These are phyloP conservation scores for Leccinum uliginosum DNA, from an alignment of 768 basidiomycete species.

Conservation along the genomic window DNA sequence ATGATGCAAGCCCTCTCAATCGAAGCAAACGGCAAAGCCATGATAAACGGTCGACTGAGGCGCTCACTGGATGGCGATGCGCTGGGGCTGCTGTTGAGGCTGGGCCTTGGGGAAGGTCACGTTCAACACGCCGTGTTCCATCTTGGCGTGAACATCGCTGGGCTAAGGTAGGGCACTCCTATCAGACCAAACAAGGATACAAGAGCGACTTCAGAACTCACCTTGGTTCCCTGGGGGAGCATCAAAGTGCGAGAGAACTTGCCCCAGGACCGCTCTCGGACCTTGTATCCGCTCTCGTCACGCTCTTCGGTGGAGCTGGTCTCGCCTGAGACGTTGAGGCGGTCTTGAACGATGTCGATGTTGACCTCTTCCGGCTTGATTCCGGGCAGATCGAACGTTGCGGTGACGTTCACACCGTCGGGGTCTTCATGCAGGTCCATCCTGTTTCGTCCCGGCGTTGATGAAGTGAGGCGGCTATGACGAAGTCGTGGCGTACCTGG, in stretches of 20 bases:
- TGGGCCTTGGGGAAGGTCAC: slow-evolving; percentile 50
- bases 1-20: background rate
- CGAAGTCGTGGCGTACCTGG: background rate
- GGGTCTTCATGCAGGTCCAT: slow-evolving; percentile 54
- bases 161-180: no score
- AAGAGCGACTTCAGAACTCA: slow-evolving; percentile 11
- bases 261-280: no score
- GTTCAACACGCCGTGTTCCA: slow-evolving; percentile 32
- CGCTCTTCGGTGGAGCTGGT: no score
- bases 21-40: no score
- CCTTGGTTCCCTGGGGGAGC: slow-evolving; percentile 24
- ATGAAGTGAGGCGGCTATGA: background rate
- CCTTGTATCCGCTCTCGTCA: no score
- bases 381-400: slow-evolving; percentile 34
- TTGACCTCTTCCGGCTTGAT: slow-evolving; percentile 19
- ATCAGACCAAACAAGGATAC: background rate
- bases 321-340: no score
- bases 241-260: no score
- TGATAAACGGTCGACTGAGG: background rate
- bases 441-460: slow-evolving; percentile 24
- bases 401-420: slow-evolving; percentile 42
- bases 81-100: slow-evolving; percentile 37
- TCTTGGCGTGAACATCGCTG: no score
- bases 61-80: slow-evolving; percentile 32
- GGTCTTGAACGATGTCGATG: no score